phyloP scores from a whole-genome alignment of 345 rosid species.

The Linum tenue region DNA sequence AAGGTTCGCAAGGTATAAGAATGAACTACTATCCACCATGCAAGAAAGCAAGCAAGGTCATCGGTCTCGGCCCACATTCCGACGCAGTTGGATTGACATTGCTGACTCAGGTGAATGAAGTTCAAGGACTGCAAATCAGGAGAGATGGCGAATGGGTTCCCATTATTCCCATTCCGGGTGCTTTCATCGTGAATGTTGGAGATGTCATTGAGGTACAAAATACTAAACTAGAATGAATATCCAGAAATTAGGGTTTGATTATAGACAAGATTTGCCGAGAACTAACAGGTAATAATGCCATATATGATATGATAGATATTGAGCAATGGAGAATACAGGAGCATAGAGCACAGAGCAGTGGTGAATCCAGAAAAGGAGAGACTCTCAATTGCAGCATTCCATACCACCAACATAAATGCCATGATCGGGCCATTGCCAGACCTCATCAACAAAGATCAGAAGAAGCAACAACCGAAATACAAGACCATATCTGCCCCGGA shows the following conservation, averaged over 20 bases:
- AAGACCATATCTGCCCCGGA: conserved; percentile 14
- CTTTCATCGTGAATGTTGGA: conserved; percentile 27
- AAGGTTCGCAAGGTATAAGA: conserved; percentile 33
- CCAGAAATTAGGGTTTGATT: too few species aligned
- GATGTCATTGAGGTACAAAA: conserved; percentile 30
- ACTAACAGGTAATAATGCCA: not conserved
- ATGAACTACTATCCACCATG: conserved; percentile 41
- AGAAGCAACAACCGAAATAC: conserved; percentile 10
- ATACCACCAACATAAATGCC: conserved; percentile 17
- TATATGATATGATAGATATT: conserved; percentile 12
- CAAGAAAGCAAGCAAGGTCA: conserved; percentile 20
- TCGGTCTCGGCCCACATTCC: conserved; percentile 33
- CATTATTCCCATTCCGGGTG: conserved; percentile 23
- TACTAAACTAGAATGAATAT: not conserved
- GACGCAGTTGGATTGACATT: conserved; percentile 31
- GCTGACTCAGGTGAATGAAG: conserved; percentile 24
- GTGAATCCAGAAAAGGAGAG: conserved; percentile 29
- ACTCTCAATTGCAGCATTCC: conserved; percentile 32
- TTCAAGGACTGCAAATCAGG: conserved; percentile 28
- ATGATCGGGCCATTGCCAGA: conserved; percentile 28
- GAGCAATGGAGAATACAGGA: conserved; percentile 34
- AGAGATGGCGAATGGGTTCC: conserved; percentile 25
- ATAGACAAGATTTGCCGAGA: too few species aligned
- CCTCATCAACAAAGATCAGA: not conserved
- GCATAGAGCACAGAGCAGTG: conserved; percentile 39